Evolutionary conservation across 441 rosid species (phyloP), one percentile per base, ranked within the genome.

Genomic region (Populus hybrid): DNA sequence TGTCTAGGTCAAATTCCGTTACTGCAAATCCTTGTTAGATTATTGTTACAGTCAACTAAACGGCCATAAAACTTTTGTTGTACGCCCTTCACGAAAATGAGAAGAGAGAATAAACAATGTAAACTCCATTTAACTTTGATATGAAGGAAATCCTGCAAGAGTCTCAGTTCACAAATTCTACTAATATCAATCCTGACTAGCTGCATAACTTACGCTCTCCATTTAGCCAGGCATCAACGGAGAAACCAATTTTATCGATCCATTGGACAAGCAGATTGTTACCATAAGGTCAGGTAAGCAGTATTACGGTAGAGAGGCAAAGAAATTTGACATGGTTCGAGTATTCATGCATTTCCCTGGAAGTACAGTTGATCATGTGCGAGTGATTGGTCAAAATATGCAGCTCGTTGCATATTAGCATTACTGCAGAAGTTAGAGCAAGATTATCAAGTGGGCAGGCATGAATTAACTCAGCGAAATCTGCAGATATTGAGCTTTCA

Each of bases 1-100:
- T 90, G 61, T 83, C 88, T 1, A 83, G 89, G 78, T 88, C 90
- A 50, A 88, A 64, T 73, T 86, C 90, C 65, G 70, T 75, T 32
- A 38, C 85, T 70, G 75, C 40, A 24, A 32, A 73, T 72, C 53
- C 84, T 69, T 53, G 73, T 59, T 85, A 70, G 82, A 75, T 32
- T 72, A 65, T 23, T 9, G 2, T 65, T 23, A 65, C 32, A 24
- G 18, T 10, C 30, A 23, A 24, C 18, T 23, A 24, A 0, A 53
- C 6, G 61, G 7, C 18, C 18, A 9, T 65, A 6, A 10, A 65
- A 10, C 19, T 24, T 65, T 65, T 65, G 68, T 65, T 65, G 14
- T 23, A 6, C 0, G 3, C 28, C 68, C 64, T 14, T 57, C 0
- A 50, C 19, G 19, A 14, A 50, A 50, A 50, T 16, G 57, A 50